These are phyloP conservation scores for Syzygium aqueum DNA, from an alignment of 345 rosid genomes.

Conservation along the genomic window DNA sequence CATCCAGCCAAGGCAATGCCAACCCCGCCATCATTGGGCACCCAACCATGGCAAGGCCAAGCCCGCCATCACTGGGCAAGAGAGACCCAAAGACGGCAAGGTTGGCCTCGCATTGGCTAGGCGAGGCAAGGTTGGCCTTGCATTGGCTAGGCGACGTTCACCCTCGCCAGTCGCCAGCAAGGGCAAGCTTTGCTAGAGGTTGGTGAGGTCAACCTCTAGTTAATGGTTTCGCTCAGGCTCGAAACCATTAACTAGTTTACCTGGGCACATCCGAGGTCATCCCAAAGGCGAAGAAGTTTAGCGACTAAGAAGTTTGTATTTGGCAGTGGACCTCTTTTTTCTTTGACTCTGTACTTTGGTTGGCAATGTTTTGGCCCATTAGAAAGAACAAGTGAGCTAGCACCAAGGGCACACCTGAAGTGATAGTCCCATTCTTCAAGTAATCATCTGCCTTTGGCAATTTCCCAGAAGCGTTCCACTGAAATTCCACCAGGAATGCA, in stretches of 20 bases:
- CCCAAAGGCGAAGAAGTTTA: constrained; percentile 42
- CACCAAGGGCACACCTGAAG: not conserved
- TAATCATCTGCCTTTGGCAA: constrained; percentile 3
- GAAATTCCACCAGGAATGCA: constrained; percentile 9
- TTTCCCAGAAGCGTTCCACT: not conserved
- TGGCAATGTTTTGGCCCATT: not conserved
- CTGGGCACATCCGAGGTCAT: constrained; percentile 49
- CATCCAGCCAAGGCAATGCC: no score
- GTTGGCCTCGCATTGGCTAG: no score
- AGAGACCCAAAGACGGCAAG: no score
- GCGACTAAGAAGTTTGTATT: constrained; percentile 24
- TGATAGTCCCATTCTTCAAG: not conserved
- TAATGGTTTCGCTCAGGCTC: no score
- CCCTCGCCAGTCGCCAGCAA: accelerated
- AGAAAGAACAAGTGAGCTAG: not conserved
- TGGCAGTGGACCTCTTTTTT: constrained; percentile 6
- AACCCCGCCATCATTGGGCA: no score
- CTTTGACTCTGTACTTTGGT: not conserved
- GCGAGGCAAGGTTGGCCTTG: no score
- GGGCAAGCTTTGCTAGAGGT: no score
- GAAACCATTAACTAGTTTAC: not conserved
- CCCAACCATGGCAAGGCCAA: no score
- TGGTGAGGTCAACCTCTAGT: no score
- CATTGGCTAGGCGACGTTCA: no score
- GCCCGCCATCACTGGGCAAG: no score